Evolutionary conservation across 768 basidiomycete genomes (phyloP).

Genomic region (Suillus clintonianus): DNA sequence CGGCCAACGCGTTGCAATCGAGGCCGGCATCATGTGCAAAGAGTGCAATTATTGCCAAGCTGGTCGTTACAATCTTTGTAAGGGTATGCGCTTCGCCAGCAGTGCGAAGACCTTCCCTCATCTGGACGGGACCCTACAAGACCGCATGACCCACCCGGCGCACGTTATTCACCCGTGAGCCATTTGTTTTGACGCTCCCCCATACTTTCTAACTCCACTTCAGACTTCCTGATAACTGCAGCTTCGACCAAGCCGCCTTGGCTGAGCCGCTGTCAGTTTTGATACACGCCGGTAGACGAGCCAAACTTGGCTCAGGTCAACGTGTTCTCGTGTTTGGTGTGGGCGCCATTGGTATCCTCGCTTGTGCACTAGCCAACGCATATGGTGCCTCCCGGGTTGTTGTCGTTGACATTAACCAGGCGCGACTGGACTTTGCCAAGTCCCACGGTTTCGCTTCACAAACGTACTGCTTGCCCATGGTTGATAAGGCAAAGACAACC

Average conservation of each 20-base stretch:
- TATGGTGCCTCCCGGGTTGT: conserved; percentile 72
- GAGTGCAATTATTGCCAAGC: conserved; percentile 67
- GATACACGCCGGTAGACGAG: conserved; percentile 60
- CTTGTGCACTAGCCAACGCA: conserved; percentile 75
- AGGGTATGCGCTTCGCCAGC: conserved; percentile 84
- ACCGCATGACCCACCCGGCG: conserved; percentile 86
- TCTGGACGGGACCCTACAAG: conserved; percentile 88
- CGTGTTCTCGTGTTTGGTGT: conserved; percentile 88
- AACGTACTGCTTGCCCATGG: conserved; percentile 62
- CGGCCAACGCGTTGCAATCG: conserved; percentile 91
- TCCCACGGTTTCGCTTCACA: conserved; percentile 74
- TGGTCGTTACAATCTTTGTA: conserved; percentile 93
- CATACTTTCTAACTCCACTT: conserved; percentile 12
- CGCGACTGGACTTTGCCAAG: conserved; percentile 78
- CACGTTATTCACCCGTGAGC: conserved; percentile 86
- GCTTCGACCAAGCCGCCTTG: conserved; percentile 81
- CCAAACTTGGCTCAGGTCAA: conserved; percentile 50
- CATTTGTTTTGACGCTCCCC: neutral
- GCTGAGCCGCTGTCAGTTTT: conserved; percentile 95
- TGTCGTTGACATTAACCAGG: conserved; percentile 84
- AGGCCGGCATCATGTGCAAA: conserved; percentile 89
- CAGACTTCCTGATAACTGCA: conserved; percentile 74
- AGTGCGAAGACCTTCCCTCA: conserved; percentile 93
- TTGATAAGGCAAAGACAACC: conserved; percentile 49
- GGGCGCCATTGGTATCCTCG: conserved; percentile 91